Evolutionary conservation across 1,139 yeast genomes (phyloP).

Genomic region (Casaregolazyma suthepensis): DNA sequence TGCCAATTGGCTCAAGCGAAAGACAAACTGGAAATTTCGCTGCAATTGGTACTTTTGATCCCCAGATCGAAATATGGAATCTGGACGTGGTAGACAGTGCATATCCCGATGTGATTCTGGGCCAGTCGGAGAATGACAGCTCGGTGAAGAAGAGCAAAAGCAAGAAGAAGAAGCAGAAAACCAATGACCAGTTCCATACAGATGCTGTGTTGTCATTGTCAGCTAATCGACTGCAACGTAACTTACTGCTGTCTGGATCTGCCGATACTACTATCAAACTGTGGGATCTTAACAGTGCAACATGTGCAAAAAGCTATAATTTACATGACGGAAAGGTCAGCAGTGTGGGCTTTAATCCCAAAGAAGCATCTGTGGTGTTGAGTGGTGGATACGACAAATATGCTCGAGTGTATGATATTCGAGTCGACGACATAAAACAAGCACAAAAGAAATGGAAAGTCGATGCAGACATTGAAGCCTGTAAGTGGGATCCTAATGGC

Average conservation of each 20-base stretch:
- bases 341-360: slow-evolving; percentile 77
- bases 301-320: slow-evolving; percentile 50
- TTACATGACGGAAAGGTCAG: slow-evolving; percentile 79
- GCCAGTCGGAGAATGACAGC: slow-evolving; percentile 55
- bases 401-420: slow-evolving; percentile 75
- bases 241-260: slow-evolving; percentile 86
- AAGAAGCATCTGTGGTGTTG: slow-evolving; percentile 69
- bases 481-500: slow-evolving; percentile 60
- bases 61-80: slow-evolving; percentile 96
- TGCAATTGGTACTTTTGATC: slow-evolving; percentile 95
- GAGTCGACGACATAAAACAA: slow-evolving; percentile 56
- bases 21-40: slow-evolving; percentile 69
- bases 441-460: slow-evolving; percentile 60
- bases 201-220: slow-evolving; percentile 89
- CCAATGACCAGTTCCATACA: slow-evolving; percentile 75
- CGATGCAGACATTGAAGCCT: slow-evolving; percentile 76
- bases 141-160: slow-evolving; percentile 40
- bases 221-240: slow-evolving; percentile 75
- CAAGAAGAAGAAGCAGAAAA: slow-evolving; percentile 47
- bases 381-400: slow-evolving; percentile 91
- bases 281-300: slow-evolving; percentile 80
- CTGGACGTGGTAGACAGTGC: slow-evolving; percentile 88
- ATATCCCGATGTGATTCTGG: slow-evolving; percentile 88
- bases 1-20: slow-evolving; percentile 34
- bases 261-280: slow-evolving; percentile 92